Conservation (phyloP, 345 rosid species). For the Eutrema yunnanense region DNA sequence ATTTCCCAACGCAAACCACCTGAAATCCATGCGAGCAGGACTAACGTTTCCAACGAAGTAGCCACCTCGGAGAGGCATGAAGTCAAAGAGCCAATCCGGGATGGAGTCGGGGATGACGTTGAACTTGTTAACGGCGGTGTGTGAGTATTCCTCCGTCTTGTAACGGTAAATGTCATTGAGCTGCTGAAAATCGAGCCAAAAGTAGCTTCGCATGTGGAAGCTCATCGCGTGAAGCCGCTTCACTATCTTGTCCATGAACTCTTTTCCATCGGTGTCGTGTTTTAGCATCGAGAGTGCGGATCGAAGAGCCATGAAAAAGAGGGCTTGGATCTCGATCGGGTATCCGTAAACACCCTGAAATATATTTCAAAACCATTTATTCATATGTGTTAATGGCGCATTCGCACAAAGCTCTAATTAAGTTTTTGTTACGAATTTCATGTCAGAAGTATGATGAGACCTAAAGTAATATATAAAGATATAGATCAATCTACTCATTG, state of each 20-base stretch:
- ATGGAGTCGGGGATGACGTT: conserved; percentile 71
- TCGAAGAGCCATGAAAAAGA: conserved; percentile 73
- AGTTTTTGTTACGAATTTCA: too few relatives aligned
- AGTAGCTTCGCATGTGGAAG: conserved; percentile 57
- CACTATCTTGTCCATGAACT: conserved; percentile 47
- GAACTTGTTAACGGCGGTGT: conserved; percentile 66
- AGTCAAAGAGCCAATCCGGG: conserved; percentile 66
- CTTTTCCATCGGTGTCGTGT: conserved; percentile 65
- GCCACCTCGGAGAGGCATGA: conserved; percentile 59
- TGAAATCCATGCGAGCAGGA: conserved; percentile 69
- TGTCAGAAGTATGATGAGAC: background rate
- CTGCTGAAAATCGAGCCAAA: conserved; percentile 64
- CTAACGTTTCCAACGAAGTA: conserved; percentile 66
- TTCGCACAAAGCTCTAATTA: background rate
- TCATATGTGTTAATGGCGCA: background rate
- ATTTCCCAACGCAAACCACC: conserved; percentile 63
- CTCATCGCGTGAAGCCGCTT: conserved; percentile 54
- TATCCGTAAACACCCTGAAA: conserved; percentile 73
- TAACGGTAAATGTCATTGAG: conserved; percentile 64
- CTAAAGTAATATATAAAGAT: background rate
- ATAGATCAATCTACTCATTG: too few relatives aligned
- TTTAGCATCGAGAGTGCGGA: conserved; percentile 56
- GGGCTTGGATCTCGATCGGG: conserved; percentile 84
- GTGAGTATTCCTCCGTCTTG: conserved; percentile 70
- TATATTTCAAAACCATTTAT: background rate